A percentile compares a stretch with the other conserved stretches of the same genome.
These are phyloP conservation scores for Boletus patriciae DNA, from an alignment of 768 basidiomycete species.

Conservation along the genomic window DNA sequence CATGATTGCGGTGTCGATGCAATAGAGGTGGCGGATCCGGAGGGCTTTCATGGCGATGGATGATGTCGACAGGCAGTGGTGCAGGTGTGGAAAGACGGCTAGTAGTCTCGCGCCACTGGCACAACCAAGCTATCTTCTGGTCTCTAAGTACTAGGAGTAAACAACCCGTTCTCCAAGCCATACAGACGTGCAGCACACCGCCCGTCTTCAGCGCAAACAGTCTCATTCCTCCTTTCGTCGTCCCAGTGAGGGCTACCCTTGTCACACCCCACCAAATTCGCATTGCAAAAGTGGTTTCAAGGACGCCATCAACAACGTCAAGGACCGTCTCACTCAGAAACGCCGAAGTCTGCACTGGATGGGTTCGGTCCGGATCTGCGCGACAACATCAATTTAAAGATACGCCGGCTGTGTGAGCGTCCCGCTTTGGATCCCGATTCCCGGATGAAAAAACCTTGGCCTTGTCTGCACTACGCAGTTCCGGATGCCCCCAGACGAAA, in stretches of 20 bases:
- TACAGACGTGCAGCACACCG: constrained; percentile 36
- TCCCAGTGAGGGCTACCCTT: constrained; percentile 32
- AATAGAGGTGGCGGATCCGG: no score
- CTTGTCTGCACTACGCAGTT: constrained; percentile 81
- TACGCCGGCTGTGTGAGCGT: no score
- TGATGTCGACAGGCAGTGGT: no score
- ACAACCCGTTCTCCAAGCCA: constrained; percentile 63
- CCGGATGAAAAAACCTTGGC: constrained; percentile 53
- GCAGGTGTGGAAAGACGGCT: no score
- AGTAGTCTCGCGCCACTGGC: constrained; percentile 40
- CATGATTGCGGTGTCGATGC: no score
- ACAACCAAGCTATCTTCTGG: constrained; percentile 39
- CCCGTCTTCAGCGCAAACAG: constrained; percentile 49
- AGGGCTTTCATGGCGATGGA: no score
- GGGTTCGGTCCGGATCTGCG: constrained; percentile 55
- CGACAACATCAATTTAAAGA: constrained; percentile 52
- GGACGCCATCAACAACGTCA: constrained; percentile 74
- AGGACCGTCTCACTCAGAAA: constrained; percentile 48
- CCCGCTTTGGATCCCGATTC: no score
- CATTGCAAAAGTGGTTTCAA: constrained; percentile 83
- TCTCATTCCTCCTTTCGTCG: constrained; percentile 56
- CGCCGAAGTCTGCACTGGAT: constrained; percentile 77
- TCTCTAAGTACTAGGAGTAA: constrained; percentile 25
- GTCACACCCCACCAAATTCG: constrained; percentile 58
- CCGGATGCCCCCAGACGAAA: constrained; percentile 84